Percentiles rank a stretch among this genome's conserved stretches.
Evolutionary conservation across 345 rosid genomes (phyloP).

Genomic region (Zanthoxylum bungeanum): DNA sequence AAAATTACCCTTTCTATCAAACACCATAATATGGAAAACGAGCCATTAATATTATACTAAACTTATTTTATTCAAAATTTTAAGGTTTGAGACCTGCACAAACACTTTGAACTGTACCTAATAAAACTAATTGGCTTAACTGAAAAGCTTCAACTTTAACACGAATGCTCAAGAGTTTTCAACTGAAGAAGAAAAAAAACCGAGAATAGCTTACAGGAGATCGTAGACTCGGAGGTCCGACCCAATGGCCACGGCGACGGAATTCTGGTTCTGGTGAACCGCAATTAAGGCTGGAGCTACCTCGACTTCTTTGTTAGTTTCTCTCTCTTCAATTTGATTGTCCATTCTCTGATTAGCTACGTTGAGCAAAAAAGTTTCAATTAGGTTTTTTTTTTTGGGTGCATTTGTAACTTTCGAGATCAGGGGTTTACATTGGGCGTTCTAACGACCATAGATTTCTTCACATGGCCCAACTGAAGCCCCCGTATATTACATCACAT

Average conservation of each 20-base stretch:
- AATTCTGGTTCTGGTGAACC: conserved; percentile 63
- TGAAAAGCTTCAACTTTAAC: not conserved
- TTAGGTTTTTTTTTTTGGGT: not conserved
- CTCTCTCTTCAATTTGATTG: conserved; percentile 51
- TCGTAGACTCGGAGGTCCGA: conserved; percentile 83
- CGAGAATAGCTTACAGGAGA: conserved; percentile 44
- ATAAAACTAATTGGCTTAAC: not conserved
- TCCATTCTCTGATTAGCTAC: conserved; percentile 41
- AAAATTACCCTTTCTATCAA: too few species aligned
- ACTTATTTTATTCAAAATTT: too few species aligned
- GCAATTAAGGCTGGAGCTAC: conserved; percentile 79
- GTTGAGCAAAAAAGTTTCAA: not conserved
- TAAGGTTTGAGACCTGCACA: not conserved
- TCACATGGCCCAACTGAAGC: too few species aligned
- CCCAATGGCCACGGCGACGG: conserved; percentile 72
- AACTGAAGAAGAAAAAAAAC: not conserved
- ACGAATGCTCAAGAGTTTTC: not conserved
- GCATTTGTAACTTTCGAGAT: too few species aligned
- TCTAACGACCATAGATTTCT: too few species aligned
- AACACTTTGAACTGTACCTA: not conserved
- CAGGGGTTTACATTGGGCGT: too few species aligned
- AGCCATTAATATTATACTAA: too few species aligned
- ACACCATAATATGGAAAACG: too few species aligned
- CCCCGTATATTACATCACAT: too few species aligned
- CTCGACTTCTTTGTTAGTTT: conserved; percentile 46